Conservation (phyloP, 2,329 filamentous ascomycete genomes). For the Apiospora saccharicola region DNA sequence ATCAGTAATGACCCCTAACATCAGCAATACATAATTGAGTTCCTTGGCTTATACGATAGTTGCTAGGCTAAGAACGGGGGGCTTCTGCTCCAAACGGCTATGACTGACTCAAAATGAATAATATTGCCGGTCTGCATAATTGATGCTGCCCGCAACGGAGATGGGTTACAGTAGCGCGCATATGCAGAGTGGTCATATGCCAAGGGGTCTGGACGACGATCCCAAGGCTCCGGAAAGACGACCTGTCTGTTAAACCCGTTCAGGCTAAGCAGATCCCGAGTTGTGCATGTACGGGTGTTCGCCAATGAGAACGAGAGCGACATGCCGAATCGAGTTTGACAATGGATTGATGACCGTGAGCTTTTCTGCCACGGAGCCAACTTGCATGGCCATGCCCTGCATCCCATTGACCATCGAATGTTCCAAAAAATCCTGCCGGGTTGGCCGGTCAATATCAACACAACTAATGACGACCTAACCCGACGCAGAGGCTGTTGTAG, state of each 20-base stretch:
- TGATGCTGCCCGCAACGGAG: not conserved
- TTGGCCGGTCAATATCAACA: not conserved
- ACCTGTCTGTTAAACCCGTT: not conserved
- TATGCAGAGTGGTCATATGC: not conserved
- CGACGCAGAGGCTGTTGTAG: not conserved
- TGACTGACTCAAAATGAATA: not conserved
- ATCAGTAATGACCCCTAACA: not conserved
- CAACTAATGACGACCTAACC: not conserved
- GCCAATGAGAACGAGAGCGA: not conserved
- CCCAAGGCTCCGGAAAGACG: not conserved
- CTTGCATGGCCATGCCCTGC: not conserved
- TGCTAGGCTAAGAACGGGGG: not conserved
- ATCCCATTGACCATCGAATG: not conserved
- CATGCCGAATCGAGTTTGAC: not conserved
- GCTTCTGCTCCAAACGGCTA: not conserved
- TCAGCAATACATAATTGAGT: not conserved
- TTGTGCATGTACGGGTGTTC: not conserved
- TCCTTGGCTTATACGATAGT: not conserved
- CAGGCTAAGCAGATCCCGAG: conserved; percentile 16
- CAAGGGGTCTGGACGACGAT: not conserved
- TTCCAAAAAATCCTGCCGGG: not conserved
- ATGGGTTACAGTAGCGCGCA: not conserved
- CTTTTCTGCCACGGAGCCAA: not conserved
- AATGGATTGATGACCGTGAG: not conserved
- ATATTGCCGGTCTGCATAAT: not conserved